These are phyloP conservation scores for Yamadazyma olivae DNA, from an alignment of 805 yeast genomes.

Conservation along the genomic window DNA sequence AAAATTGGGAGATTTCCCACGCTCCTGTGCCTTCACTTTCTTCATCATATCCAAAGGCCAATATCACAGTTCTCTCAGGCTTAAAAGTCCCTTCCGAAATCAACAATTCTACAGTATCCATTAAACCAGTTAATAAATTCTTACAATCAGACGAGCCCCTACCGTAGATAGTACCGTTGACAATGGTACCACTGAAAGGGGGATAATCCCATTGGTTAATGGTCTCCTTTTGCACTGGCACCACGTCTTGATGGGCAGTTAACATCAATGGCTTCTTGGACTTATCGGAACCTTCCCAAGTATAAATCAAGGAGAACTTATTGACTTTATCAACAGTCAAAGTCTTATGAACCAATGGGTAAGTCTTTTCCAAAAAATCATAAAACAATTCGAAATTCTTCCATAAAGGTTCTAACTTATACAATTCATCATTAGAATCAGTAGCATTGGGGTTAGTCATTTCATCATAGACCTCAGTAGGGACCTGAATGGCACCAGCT, in stretches of 20 bases:
- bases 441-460: slow-evolving; percentile 25
- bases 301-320: slow-evolving; percentile 31
- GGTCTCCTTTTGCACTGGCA: slow-evolving; percentile 37
- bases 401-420: slow-evolving; percentile 23
- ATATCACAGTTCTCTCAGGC: slow-evolving; percentile 42
- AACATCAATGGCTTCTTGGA: slow-evolving; percentile 32
- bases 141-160: slow-evolving; percentile 40
- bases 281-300: slow-evolving; percentile 31
- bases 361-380: slow-evolving; percentile 24
- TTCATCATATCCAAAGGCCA: slow-evolving; percentile 50
- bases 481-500: slow-evolving; percentile 24
- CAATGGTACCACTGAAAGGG: slow-evolving; percentile 33
- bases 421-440: slow-evolving; percentile 21
- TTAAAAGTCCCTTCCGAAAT: slow-evolving; percentile 26
- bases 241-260: slow-evolving; percentile 40
- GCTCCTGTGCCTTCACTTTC: slow-evolving; percentile 43
- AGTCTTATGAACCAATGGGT: slow-evolving; percentile 29
- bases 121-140: slow-evolving; percentile 39
- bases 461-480: slow-evolving; percentile 30
- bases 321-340: slow-evolving; percentile 30
- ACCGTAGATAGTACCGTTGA: slow-evolving; percentile 28
- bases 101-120: slow-evolving; percentile 32
- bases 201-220: slow-evolving; percentile 35
- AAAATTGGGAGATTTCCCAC: slow-evolving; percentile 26
- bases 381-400: slow-evolving; percentile 22